Conservation (phyloP, 1,284 basidiomycete genomes). For the Tilletia caries region DNA sequence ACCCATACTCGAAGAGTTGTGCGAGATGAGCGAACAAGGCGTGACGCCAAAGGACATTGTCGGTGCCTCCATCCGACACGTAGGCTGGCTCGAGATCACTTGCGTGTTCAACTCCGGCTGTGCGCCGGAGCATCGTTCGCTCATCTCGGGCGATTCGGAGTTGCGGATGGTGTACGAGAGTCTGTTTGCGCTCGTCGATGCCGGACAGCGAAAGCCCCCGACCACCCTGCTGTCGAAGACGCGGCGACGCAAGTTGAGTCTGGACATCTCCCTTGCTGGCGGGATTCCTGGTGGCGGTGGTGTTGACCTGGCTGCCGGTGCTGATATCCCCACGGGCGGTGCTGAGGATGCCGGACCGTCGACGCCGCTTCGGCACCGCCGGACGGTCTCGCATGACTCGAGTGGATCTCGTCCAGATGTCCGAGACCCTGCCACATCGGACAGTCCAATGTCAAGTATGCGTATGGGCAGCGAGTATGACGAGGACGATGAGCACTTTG, state of each 20-base stretch:
- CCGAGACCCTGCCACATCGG: not conserved
- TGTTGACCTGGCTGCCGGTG: slow-evolving; percentile 13
- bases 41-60: slow-evolving; percentile 20
- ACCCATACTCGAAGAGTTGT: slow-evolving; percentile 38
- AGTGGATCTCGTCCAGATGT: not conserved
- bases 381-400: not conserved
- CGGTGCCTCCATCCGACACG: slow-evolving; percentile 16
- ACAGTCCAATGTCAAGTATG: not conserved
- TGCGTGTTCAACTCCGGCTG: slow-evolving; percentile 40
- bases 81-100: slow-evolving; percentile 42
- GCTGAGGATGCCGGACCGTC: not conserved
- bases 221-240: slow-evolving; percentile 19
- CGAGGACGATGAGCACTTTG: not conserved
- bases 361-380: not conserved
- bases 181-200: slow-evolving; percentile 33
- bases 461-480: not conserved
- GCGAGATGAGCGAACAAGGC: slow-evolving; percentile 17
- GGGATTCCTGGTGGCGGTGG: not conserved
- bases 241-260: slow-evolving; percentile 6
- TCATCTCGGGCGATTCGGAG: slow-evolving; percentile 38
- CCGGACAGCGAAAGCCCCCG: slow-evolving; percentile 31
- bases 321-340: slow-evolving; percentile 10
- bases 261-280: not conserved
- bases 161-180: slow-evolving; percentile 40
- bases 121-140: slow-evolving; percentile 31